Base-by-base conservation (phyloP, 2,329 filamentous ascomycete species). In the Aspergillus vadensis region DNA sequence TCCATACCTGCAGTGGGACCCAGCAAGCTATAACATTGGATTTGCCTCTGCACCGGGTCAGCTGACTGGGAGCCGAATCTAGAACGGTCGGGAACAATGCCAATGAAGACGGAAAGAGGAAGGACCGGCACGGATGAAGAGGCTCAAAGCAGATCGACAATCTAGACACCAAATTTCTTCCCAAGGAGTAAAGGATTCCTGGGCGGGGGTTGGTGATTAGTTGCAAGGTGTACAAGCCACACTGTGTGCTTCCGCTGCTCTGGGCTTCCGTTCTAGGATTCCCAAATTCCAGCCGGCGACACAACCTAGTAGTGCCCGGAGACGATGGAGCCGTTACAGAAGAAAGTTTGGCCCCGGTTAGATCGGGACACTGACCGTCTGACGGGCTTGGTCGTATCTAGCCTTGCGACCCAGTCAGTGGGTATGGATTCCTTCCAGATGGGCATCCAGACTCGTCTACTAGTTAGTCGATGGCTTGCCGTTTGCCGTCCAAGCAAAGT, bases 41-140 rank as follows among this genome's bases (percentile, higher is more conserved):
- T n/a, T n/a, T 43, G 17, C 39, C 15, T 50, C 27, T 50, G 25
- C n/a, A 27, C 47, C 25, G 38, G 56, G 60, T 62, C 51, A 59
- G 47, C 38, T 49, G 32, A 49, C 47, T 25, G 36, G 19, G 48
- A 7, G 15, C 21, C 14, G n/a, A 55, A 59, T 59, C 60, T 62
- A 62, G 60, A 59, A 55, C 52, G 60, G 60, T 56, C 60, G 58
- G 56, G 41, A 62, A 27, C 30, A 21, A 55, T 21, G 38, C 12
- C 10, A 30, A 41, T 15, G 54, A 39, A 32, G 49, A 27, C 14
- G 51, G 23, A 43, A 58, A 41, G 55, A 27, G 5, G 5, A 55
- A 7, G 23, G 36, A 12, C 41, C 2, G 19, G 41, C 41, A 19
- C 41, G 36, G 30, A 25, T 39, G 30, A 50, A 38, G 60, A 57